Base-by-base conservation (phyloP, 2,329 filamentous ascomycete species). In the Fusarium verrucosum region DNA sequence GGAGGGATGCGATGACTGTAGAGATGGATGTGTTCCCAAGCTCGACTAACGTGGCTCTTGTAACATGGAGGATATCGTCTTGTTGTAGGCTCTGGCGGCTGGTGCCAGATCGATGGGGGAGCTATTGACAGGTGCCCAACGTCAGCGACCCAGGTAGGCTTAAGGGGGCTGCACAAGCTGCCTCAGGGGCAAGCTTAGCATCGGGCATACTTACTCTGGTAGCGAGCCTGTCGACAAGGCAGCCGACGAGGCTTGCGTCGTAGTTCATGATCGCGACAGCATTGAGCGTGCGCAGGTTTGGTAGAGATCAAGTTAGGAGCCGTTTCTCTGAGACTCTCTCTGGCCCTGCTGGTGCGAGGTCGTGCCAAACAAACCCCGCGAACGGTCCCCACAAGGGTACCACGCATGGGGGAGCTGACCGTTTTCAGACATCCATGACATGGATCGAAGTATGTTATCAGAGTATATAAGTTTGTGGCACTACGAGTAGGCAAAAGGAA, bases 81-180 rank as follows among this genome's bases (percentile, higher is more conserved):
- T 86, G 83, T 55, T 80, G 77, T 60, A 88, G 81, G 66, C 85
- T 83, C 69, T 85, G 81, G 65, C 80, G 79, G 57, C 81, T 81
- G 57, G 82, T 84, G 70, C 87, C 86, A 53, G 86, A 87, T 65
- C 85, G 82, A 77, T 89, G 86, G 53, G 87, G 87, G 53, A 89
- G 83, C 87, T 88, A 60, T 53, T 84, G 80, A 56, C 19, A 52
- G 61, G 44, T 85, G 80, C 81, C 84, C 55, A 62, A 46, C 53
- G 55, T 63, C 42, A 62, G 61, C 59, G 38, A 47, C 50, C 43
- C 30, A 47, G 46, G 36, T 42, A 25, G 23, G 30, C 46, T 30
- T 17, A 37, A 56, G 26, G 26, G 47, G 47, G 52, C n/a, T 32
- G 16, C 16, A 10, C 26, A 43, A 45, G 36, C 46, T 28, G 28